Evolutionary conservation across 768 basidiomycete species (phyloP).

Genomic region (Trametes sanguinea): DNA sequence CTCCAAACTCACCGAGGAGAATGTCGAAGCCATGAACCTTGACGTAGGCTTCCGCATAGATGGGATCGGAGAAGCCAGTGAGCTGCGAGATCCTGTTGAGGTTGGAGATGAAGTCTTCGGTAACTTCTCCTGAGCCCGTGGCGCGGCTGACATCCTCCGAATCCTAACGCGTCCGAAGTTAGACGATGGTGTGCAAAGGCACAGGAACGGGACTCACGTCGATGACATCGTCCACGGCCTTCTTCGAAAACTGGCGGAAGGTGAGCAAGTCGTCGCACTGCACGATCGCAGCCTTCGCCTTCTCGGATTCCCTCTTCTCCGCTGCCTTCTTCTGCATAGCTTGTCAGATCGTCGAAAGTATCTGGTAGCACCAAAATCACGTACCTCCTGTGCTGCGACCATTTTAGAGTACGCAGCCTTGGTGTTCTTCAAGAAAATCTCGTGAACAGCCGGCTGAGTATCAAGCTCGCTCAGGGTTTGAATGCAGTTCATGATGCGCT

Average conservation of each 20-base stretch:
- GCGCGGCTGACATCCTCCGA: slow-evolving; percentile 88
- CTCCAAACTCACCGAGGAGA: slow-evolving; percentile 61
- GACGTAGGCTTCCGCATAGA: slow-evolving; percentile 97
- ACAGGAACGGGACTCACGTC: slow-evolving; percentile 48
- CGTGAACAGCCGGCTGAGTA: slow-evolving; percentile 54
- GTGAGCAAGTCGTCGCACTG: slow-evolving; percentile 92
- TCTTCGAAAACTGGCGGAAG: slow-evolving; percentile 96
- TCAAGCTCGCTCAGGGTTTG: slow-evolving; percentile 86
- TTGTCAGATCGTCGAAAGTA: too few relatives aligned
- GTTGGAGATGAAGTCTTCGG: slow-evolving; percentile 94
- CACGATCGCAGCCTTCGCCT: slow-evolving; percentile 61
- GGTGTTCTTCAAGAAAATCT: slow-evolving; percentile 83
- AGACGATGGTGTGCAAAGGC: background rate
- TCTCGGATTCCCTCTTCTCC: slow-evolving; percentile 88
- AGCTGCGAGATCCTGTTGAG: slow-evolving; percentile 91
- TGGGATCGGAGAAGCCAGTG: slow-evolving; percentile 97
- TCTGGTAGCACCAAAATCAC: slow-evolving; percentile 9
- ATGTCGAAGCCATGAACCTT: slow-evolving; percentile 99
- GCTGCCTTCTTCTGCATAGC: slow-evolving; percentile 73
- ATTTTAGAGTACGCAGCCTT: slow-evolving; percentile 92
- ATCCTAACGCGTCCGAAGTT: slow-evolving; percentile 52
- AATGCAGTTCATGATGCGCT: slow-evolving; percentile 95
- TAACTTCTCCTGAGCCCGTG: slow-evolving; percentile 79
- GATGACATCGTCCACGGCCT: slow-evolving; percentile 75
- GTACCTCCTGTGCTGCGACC: slow-evolving; percentile 91